These are phyloP conservation scores for Talaromyces atroroseus DNA, from an alignment of 2,329 filamentous ascomycete genomes.

Conservation along the genomic window DNA sequence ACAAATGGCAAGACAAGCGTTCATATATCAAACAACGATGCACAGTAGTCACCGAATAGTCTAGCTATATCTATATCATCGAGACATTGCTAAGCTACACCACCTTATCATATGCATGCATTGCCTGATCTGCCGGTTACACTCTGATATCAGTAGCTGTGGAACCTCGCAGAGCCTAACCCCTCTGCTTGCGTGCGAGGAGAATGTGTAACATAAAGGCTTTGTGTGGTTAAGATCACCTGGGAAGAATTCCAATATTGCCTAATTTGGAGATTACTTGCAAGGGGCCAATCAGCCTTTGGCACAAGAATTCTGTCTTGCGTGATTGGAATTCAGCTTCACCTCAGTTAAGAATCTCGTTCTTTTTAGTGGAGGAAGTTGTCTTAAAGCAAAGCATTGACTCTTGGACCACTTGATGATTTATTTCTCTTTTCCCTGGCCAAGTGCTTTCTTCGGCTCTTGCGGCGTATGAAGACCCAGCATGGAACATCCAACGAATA, in stretches of 20 bases:
- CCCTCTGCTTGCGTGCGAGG: background rate
- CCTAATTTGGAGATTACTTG: constrained; percentile 1
- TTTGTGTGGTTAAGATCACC: background rate
- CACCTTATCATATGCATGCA: background rate
- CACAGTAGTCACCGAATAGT: background rate
- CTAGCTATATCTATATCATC: background rate
- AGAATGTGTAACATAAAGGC: background rate
- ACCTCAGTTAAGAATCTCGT: background rate
- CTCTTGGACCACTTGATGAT: background rate
- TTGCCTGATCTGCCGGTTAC: background rate
- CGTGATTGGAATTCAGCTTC: background rate
- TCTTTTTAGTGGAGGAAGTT: background rate
- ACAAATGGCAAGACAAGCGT: no score
- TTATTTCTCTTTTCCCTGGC: background rate
- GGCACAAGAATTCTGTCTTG: background rate
- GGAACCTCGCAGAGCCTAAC: background rate
- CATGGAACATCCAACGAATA: background rate
- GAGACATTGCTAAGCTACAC: background rate
- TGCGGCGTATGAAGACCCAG: background rate
- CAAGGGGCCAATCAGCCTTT: background rate
- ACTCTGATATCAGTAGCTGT: background rate
- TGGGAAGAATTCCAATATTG: background rate
- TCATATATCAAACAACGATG: background rate
- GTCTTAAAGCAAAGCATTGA: background rate
- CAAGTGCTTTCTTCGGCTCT: background rate